Conservation (phyloP, 768 basidiomycete species). For the Naganishia friedmannii region DNA sequence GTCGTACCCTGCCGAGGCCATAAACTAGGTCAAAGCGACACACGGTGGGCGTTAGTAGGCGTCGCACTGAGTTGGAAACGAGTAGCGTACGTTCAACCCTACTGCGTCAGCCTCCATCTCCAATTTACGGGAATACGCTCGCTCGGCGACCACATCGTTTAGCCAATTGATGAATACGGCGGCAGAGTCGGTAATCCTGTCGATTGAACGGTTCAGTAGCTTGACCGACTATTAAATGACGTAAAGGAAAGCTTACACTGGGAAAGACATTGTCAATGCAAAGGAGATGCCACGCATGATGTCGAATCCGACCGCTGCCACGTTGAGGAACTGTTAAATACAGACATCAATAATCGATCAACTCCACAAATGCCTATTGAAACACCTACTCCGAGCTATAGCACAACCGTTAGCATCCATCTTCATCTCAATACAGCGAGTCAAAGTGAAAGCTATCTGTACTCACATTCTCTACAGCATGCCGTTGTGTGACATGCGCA, state of each 20-base stretch:
- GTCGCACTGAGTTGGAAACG: not conserved
- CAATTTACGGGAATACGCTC: constrained; percentile 55
- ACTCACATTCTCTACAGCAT: constrained; percentile 56
- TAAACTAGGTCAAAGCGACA: constrained; percentile 43
- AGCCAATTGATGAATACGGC: constrained; percentile 53
- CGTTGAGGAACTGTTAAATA: constrained; percentile 51
- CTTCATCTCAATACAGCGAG: not conserved
- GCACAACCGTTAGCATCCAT: not conserved
- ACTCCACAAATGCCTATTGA: not conserved
- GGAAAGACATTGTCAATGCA: constrained; percentile 56
- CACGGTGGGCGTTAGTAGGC: not conserved
- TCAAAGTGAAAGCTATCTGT: not conserved
- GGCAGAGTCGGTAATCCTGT: constrained; percentile 53
- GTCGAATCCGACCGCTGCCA: constrained; percentile 55
- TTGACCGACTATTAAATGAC: too few species aligned
- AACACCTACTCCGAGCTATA: constrained; percentile 30
- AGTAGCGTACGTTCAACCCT: constrained; percentile 51
- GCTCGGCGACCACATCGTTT: constrained; percentile 53
- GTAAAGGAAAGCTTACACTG: constrained; percentile 41
- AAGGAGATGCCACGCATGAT: constrained; percentile 54
- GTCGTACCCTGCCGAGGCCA: constrained; percentile 56
- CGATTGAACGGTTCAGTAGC: too few species aligned
- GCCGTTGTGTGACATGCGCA: constrained; percentile 53
- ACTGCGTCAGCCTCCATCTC: constrained; percentile 56
- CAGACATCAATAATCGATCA: not conserved